Evolutionary conservation across 164 flowering plant genomes (phyloP).

Genomic region (Houttuynia cordata): DNA sequence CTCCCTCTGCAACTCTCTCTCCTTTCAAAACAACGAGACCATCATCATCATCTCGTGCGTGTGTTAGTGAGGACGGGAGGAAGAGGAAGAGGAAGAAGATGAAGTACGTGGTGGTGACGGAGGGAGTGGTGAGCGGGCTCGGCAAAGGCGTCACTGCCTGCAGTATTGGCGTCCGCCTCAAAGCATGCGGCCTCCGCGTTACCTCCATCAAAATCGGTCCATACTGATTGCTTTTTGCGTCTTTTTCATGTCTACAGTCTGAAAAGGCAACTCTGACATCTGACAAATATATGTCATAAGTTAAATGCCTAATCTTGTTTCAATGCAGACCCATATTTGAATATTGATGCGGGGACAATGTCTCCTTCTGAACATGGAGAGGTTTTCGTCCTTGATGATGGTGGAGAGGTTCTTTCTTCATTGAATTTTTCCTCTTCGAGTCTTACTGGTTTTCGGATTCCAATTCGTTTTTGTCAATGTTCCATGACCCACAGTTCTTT

Average conservation of each 20-base stretch:
- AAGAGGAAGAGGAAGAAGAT: slow-evolving; percentile 19
- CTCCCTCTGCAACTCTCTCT: too few species aligned
- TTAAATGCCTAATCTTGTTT: too few species aligned
- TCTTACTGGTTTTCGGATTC: too few species aligned
- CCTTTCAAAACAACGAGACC: too few species aligned
- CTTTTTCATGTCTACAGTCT: too few species aligned
- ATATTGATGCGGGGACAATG: slow-evolving; percentile 98
- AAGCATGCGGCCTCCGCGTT: slow-evolving; percentile 90
- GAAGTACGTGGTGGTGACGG: slow-evolving; percentile 94
- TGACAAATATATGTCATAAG: too few species aligned
- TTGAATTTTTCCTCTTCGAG: too few species aligned
- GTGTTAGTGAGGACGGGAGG: too few species aligned
- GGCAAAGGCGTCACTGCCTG: slow-evolving; percentile 98
- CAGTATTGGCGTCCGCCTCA: slow-evolving; percentile 85
- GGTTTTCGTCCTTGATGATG: slow-evolving; percentile 96
- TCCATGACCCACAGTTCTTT: slow-evolving; percentile 77
- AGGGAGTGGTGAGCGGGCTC: slow-evolving; percentile 96
- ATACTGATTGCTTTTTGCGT: too few species aligned
- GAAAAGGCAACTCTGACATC: too few species aligned
- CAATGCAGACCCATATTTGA: slow-evolving; percentile 76
- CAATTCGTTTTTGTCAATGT: too few species aligned
- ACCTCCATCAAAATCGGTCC: slow-evolving; percentile 96
- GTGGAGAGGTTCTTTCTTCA: slow-evolving; percentile 76
- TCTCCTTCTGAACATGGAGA: slow-evolving; percentile 98
- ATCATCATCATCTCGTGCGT: too few species aligned